Evolutionary conservation across 441 rosid genomes (phyloP), one percentile per base, ranked within the genome.

Genomic region (Theobroma grandiflorum): DNA sequence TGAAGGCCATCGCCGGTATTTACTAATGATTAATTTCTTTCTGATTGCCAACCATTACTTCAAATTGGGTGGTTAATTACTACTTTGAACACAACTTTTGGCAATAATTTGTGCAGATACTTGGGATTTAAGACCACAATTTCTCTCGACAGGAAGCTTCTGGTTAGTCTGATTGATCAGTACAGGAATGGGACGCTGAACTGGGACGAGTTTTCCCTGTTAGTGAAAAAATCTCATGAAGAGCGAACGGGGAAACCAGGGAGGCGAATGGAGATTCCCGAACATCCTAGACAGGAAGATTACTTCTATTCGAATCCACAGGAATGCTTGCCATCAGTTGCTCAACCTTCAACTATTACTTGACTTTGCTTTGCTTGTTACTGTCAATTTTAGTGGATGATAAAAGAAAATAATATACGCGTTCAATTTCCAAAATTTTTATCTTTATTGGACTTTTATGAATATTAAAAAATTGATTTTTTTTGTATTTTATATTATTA

Each of bases 1-100:
- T 38, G 88, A 85, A 85, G 90, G 88, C 70, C 90, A 87, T 76
- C 84, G 90, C 55, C 76, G 90, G 88, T 85, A 83, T 70, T 40
- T 40, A 7, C 18, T 20, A 16, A 20, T 26, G 10, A 42, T 66
- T 11, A 7, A 8, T 62, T 37, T 16, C 58, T 50, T 71, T 1
- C 15, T 68, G 43, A 2, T 20, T 33, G 0, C 31, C 31, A 26
- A 26, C 1, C 31, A 26, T 26, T 26, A 26, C 31, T 26, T 26
- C 31, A 26, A 26, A 26, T 26, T 26, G 31, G 31, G 31, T 26
- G 31, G 1, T 26, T 26, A 26, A 26, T 45, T 7, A 7, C 49
- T 45, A 2, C 49, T 45, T 26, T 26, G 31, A 26, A 26, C 31
- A 26, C 31, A 26, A 26, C 31, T 26, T 26, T 26, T 26, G 31